These are phyloP conservation scores for Malassezia dermatis DNA, from an alignment of 1,284 basidiomycete species.

Conservation along the genomic window DNA sequence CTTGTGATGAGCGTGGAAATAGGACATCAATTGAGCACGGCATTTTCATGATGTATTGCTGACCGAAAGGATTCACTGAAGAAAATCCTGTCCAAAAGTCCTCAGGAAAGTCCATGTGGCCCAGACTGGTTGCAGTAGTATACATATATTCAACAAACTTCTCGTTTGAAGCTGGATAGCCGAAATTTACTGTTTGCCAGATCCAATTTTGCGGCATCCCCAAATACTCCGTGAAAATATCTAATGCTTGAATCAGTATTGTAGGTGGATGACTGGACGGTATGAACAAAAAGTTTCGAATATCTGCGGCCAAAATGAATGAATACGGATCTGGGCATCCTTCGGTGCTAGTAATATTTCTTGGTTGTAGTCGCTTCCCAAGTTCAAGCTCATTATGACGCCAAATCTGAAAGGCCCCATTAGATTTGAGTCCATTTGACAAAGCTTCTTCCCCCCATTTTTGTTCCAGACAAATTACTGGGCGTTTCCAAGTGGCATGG, in stretches of 20 bases:
- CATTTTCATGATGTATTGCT: not conserved
- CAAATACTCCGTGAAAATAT: not conserved
- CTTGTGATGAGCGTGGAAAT: not conserved
- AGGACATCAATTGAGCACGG: not conserved
- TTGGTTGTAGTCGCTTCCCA: not conserved
- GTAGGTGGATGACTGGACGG: not conserved
- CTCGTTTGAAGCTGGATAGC: not conserved
- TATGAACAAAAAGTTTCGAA: not conserved
- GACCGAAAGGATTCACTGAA: not conserved
- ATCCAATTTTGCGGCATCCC: conserved; percentile 1
- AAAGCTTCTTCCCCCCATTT: not conserved
- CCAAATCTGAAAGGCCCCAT: not conserved
- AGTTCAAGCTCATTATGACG: not conserved
- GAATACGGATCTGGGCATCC: conserved; percentile 7
- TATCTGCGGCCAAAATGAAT: conserved; percentile 3
- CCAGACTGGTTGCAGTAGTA: not conserved
- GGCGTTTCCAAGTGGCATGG: not conserved
- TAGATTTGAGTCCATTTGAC: not conserved
- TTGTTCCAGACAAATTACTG: not conserved
- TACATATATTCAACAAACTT: not conserved
- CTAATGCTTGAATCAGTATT: not conserved
- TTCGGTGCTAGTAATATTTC: not conserved
- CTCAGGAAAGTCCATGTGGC: not conserved
- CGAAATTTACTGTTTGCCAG: not conserved
- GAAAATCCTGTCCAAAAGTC: not conserved